A percentile compares a stretch with the other conserved stretches of the same genome.
Evolutionary conservation across 129 eudicot species (phyloP).

Genomic region (Artemisia annua): DNA sequence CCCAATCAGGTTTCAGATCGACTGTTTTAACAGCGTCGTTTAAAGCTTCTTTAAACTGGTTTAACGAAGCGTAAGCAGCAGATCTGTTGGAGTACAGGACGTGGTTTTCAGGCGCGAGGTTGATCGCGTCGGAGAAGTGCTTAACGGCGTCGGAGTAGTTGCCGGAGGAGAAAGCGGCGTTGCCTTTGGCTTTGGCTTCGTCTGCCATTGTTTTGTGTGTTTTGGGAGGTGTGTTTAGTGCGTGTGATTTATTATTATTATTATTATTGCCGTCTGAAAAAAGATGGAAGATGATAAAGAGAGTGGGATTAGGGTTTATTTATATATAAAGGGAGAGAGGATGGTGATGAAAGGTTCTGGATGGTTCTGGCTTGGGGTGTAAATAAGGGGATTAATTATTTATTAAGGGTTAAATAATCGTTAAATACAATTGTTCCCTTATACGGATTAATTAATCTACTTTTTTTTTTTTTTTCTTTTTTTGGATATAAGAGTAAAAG

Average conservation of each 20-base stretch:
- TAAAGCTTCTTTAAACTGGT: conserved; percentile 58
- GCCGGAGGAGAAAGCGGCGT: conserved; percentile 95
- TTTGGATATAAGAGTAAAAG: no score
- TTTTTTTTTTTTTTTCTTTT: no score
- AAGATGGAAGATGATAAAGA: no score
- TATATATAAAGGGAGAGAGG: no score
- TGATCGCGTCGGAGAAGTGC: conserved; percentile 87
- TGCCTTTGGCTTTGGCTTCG: conserved; percentile 95
- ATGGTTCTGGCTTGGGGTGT: no score
- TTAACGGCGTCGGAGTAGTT: conserved; percentile 64
- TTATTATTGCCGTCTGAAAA: no score
- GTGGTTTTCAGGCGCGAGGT: conserved; percentile 77
- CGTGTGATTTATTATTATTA: background rate
- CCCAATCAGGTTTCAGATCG: conserved; percentile 87
- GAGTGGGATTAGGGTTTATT: no score
- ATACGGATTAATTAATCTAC: no score
- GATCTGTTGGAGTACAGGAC: conserved; percentile 95
- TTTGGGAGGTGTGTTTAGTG: background rate
- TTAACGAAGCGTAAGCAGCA: conserved; percentile 89
- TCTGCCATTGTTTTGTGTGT: conserved; percentile 57
- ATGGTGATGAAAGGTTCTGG: no score
- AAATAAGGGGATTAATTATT: no score
- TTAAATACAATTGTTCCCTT: no score
- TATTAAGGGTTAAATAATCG: no score
- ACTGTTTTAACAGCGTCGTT: conserved; percentile 81